Conservation (phyloP, 2,329 filamentous ascomycete species). For the Alternaria angustiovoidea region DNA sequence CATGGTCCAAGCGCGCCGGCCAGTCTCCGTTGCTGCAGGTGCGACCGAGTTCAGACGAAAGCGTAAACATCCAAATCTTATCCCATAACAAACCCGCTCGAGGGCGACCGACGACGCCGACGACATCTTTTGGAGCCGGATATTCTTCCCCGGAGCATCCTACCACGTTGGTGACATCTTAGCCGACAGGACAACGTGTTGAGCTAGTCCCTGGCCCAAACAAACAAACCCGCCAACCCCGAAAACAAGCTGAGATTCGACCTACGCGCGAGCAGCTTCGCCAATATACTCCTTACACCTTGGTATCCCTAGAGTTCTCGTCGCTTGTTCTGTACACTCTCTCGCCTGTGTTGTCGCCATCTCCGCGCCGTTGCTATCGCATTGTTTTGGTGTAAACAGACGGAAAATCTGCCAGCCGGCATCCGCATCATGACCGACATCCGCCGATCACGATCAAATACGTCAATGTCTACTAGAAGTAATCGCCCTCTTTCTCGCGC, state of each 20-base stretch:
- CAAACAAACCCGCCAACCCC: constrained; percentile 25
- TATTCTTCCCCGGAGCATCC: constrained; percentile 26
- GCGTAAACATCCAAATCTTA: constrained; percentile 31
- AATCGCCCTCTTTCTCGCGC: constrained; percentile 58
- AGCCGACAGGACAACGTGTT: constrained; percentile 16
- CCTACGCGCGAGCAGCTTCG: constrained; percentile 4
- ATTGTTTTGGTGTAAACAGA: constrained; percentile 50
- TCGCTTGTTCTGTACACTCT: background rate
- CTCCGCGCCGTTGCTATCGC: constrained; percentile 23
- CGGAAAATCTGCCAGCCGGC: constrained; percentile 24
- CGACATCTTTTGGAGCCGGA: constrained; percentile 27
- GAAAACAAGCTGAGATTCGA: constrained; percentile 3
- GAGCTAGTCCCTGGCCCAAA: constrained; percentile 21
- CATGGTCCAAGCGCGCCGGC: constrained; percentile 18
- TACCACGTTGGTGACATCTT: constrained; percentile 18
- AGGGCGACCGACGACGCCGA: constrained; percentile 28
- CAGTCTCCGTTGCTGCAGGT: constrained; percentile 31
- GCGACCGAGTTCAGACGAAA: constrained; percentile 27
- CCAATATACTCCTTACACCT: constrained; percentile 4
- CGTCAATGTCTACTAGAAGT: constrained; percentile 54
- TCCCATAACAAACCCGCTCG: constrained; percentile 37
- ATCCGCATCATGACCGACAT: constrained; percentile 47
- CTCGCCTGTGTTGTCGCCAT: constrained; percentile 6
- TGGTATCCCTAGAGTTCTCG: background rate
- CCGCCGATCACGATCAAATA: constrained; percentile 57